Conservation (phyloP, 805 yeast species). For the Vanderwaltozyma polyspora region DNA sequence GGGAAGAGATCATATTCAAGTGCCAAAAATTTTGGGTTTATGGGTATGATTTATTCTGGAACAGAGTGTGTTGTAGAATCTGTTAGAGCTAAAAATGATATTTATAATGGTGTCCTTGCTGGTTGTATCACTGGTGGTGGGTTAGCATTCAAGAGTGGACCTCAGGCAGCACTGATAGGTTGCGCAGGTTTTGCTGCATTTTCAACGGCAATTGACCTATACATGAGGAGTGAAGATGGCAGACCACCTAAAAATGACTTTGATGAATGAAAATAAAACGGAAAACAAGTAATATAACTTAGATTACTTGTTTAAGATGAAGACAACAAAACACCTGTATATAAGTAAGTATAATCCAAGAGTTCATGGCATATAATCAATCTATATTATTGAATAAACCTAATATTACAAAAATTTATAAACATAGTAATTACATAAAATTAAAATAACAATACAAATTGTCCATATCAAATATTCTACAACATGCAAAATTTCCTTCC, state of each 20-base stretch:
- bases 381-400: neutral
- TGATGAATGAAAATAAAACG: slow-evolving; percentile 35
- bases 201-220: slow-evolving; percentile 76
- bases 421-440: slow-evolving; percentile 20
- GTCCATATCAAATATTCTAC: slow-evolving; percentile 16
- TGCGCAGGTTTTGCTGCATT: slow-evolving; percentile 98
- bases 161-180: slow-evolving; percentile 81
- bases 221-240: slow-evolving; percentile 72
- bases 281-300: neutral
- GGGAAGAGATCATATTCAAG: slow-evolving; percentile 75
- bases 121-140: slow-evolving; percentile 98
- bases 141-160: slow-evolving; percentile 83
- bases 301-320: neutral
- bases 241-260: slow-evolving; percentile 84
- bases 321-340: neutral
- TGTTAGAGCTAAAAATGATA: slow-evolving; percentile 78
- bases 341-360: neutral
- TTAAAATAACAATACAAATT: slow-evolving; percentile 22
- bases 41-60: slow-evolving; percentile 85
- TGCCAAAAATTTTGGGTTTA: slow-evolving; percentile 89
- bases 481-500: neutral
- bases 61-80: slow-evolving; percentile 87
- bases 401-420: slow-evolving; percentile 16
- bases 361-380: neutral
- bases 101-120: slow-evolving; percentile 83